These are phyloP conservation scores for Jacaranda mimosifolia DNA, from an alignment of 257 asterid species.

Conservation along the genomic window DNA sequence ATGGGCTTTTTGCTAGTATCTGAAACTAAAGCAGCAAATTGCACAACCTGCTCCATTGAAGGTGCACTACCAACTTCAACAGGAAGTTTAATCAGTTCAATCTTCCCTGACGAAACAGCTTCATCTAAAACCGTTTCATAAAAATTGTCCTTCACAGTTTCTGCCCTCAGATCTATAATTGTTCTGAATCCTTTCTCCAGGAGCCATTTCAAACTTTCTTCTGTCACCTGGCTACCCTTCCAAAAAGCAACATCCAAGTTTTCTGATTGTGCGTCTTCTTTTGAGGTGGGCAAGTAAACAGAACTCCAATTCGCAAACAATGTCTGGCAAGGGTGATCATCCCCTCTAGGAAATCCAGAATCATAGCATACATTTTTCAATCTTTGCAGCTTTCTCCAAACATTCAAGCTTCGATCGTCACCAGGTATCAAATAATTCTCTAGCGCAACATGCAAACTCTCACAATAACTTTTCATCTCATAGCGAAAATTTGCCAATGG, in stretches of 20 bases:
- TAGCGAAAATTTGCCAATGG: slow-evolving; percentile 93
- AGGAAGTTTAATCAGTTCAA: slow-evolving; percentile 79
- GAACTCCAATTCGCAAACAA: slow-evolving; percentile 92
- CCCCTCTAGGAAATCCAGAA: slow-evolving; percentile 86
- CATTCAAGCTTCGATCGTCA: slow-evolving; percentile 70
- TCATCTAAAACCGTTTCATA: slow-evolving; percentile 62
- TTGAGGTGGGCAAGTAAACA: slow-evolving; percentile 60
- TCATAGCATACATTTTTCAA: slow-evolving; percentile 86
- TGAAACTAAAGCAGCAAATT: slow-evolving; percentile 73
- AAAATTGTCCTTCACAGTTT: slow-evolving; percentile 83
- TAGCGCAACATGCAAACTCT: slow-evolving; percentile 91
- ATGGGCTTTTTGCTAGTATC: slow-evolving; percentile 70
- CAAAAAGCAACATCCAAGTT: slow-evolving; percentile 73
- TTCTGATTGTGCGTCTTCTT: slow-evolving; percentile 52
- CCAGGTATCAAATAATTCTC: slow-evolving; percentile 83
- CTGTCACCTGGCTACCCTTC: slow-evolving; percentile 97
- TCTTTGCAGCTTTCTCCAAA: slow-evolving; percentile 90
- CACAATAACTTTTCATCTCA: slow-evolving; percentile 97
- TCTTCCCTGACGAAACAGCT: slow-evolving; percentile 60
- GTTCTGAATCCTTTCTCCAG: slow-evolving; percentile 82
- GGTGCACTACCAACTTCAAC: slow-evolving; percentile 88
- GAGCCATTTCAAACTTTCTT: slow-evolving; percentile 88
- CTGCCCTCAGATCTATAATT: slow-evolving; percentile 90
- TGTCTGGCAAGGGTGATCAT: slow-evolving; percentile 73
- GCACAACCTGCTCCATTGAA: slow-evolving; percentile 77